Evolutionary conservation across 208 protist genomes (phyloP), one percentile per base, ranked within the genome.

Genomic region (Novymonas esmeraldas): DNA sequence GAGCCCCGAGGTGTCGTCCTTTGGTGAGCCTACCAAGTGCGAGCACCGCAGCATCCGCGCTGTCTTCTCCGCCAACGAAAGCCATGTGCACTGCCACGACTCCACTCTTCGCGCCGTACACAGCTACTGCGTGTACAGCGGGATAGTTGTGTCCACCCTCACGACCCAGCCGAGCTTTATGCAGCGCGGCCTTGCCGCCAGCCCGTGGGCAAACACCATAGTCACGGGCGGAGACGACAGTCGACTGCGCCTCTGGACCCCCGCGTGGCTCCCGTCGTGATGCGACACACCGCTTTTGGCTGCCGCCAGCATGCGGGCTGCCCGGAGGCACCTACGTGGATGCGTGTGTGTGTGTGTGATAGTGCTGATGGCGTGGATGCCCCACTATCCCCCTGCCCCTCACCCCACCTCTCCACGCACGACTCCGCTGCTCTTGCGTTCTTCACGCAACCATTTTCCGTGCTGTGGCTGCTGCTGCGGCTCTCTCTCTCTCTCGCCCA

Each of bases 181-280:
- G 65, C 86, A 95, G 41, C 78, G 82, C 6, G 85, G 66, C 0
- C 60, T 93, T 38, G 87, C 87, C 0, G 63, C 71, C 22, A 79
- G 77, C 39, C 81, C 84, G 49, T 89, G 80, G 50, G 73, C 71
- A 31, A 86, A 84, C 58, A 65, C 74, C 10, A 63, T 93, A 1
- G 73, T 92, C 13, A 92, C 83, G 16, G 90, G 90, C n/a, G 85
- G 82, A 18, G 90, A 95, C 62, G 90, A 95, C 55, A 91, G 76
- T 44, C 82, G 85, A 16, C 51, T 95, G 64, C 82, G 85, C 22
- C n/a, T 93, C 16, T 95, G 90, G 90, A 92, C 82, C 11, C 86
- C 90, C 1, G 74, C 87, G 24, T 91, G 81, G 79, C 62, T 85
- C 3, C 74, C 84, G 0, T 78, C 73, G 11, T 61, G 55, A 46